A percentile compares a stretch with the other conserved stretches of the same genome.
These are phyloP conservation scores for Protostelium mycophagum DNA, from an alignment of 78 protist species.

Conservation along the genomic window DNA sequence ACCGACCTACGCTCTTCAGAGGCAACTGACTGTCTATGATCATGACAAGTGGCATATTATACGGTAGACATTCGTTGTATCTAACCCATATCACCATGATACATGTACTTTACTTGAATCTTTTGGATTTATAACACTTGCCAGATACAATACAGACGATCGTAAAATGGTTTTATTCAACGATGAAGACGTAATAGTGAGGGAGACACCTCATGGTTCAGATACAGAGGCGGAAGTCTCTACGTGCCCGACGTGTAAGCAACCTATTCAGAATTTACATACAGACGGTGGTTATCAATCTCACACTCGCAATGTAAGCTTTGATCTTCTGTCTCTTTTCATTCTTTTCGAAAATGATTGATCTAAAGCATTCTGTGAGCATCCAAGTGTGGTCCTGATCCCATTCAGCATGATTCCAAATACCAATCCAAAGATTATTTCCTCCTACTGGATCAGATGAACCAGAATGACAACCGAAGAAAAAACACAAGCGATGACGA, in stretches of 20 bases:
- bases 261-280: no score
- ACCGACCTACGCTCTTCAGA: no score
- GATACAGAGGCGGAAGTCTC: background rate
- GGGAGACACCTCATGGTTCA: background rate
- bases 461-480: background rate
- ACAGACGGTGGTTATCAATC: no score
- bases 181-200: background rate
- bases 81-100: no score
- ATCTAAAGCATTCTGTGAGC: background rate
- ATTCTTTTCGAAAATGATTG: background rate
- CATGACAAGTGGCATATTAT: background rate
- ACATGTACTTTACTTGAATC: background rate
- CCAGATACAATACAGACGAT: background rate
- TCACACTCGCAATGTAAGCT: no score
- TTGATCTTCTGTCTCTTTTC: background rate
- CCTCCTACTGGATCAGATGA: conserved; percentile 22
- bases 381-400: background rate
- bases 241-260: background rate
- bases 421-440: conserved; percentile 45
- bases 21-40: background rate
- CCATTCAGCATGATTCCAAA: background rate
- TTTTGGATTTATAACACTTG: background rate
- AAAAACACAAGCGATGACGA: background rate
- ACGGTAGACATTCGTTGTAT: no score
- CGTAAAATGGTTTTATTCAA: background rate